Conservation (phyloP, 495 filamentous ascomycete genomes). For the Bryoglossum gracile region DNA sequence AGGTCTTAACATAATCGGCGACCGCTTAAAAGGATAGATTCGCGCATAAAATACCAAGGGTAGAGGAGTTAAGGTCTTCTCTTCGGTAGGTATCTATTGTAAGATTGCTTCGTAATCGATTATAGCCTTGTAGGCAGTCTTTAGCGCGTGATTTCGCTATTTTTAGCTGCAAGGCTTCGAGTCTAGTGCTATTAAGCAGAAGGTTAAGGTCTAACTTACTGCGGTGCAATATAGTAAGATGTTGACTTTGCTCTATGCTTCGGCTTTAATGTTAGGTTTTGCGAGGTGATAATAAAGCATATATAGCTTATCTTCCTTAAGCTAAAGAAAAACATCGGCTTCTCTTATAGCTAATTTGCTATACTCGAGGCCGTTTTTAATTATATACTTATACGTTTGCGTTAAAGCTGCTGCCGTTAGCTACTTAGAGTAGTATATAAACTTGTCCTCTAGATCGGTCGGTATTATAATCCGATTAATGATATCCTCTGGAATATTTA, state of each 20-base stretch:
- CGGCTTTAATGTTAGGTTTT: constrained; percentile 30
- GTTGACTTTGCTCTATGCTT: constrained; percentile 9
- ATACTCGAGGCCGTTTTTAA: constrained; percentile 27
- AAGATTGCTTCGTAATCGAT: constrained; percentile 23
- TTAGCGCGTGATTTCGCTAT: constrained; percentile 28
- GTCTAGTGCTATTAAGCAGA: constrained; percentile 19
- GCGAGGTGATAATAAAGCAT: constrained; percentile 34
- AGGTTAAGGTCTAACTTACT: constrained; percentile 19
- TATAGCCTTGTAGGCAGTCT: constrained; percentile 18
- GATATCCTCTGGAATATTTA: constrained; percentile 19
- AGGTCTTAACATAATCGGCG: constrained; percentile 12
- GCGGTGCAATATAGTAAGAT: constrained; percentile 19
- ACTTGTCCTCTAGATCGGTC: constrained; percentile 18
- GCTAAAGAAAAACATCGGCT: constrained; percentile 27
- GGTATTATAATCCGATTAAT: constrained; percentile 21
- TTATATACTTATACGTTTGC: constrained; percentile 28
- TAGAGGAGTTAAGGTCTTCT: constrained; percentile 27
- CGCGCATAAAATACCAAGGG: constrained; percentile 20
- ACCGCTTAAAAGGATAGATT: constrained; percentile 16
- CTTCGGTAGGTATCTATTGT: constrained; percentile 24
- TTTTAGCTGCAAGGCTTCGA: constrained; percentile 24
- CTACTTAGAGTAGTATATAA: constrained; percentile 21
- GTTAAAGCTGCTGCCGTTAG: constrained; percentile 22
- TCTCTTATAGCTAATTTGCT: constrained; percentile 30
- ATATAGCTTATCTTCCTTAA: constrained; percentile 29